phyloP scores from a whole-genome alignment of 495 filamentous ascomycete genomes.

The Talaromyces wortmannii region DNA sequence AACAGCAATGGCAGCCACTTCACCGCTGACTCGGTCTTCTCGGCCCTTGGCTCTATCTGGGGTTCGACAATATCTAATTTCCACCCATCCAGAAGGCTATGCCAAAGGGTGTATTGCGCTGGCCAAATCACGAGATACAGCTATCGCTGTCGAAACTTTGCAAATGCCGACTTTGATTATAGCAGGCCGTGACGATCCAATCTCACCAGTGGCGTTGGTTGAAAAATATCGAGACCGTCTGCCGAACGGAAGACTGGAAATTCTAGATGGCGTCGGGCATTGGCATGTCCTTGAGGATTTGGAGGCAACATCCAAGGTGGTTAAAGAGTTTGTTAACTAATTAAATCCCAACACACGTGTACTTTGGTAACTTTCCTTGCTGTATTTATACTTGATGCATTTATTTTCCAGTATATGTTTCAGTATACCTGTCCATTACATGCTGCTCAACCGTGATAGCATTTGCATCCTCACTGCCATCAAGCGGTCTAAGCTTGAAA shows the following conservation, averaged over 20 bases:
- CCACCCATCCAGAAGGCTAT: constrained; percentile 45
- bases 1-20: constrained; percentile 23
- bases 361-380: too few relatives aligned
- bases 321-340: constrained; percentile 13
- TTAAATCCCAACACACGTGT: background rate
- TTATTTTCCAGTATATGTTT: too few relatives aligned
- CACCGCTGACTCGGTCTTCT: constrained; percentile 18
- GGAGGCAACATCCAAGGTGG: constrained; percentile 15
- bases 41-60: constrained; percentile 31
- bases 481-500: background rate
- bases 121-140: constrained; percentile 22
- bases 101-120: constrained; percentile 46
- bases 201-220: constrained; percentile 16
- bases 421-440: too few relatives aligned
- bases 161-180: constrained; percentile 22
- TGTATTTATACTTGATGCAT: too few relatives aligned
- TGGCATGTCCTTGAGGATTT: constrained; percentile 37
- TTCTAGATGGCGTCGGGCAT: constrained; percentile 32
- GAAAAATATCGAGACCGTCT: constrained; percentile 16
- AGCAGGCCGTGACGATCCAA: constrained; percentile 37
- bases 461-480: background rate
- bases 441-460: too few relatives aligned
- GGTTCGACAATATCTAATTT: constrained; percentile 28
- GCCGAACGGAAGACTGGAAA: constrained; percentile 9
- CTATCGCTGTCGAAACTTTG: constrained; percentile 16